A percentile compares a stretch with the other conserved stretches of the same genome.
These are phyloP conservation scores for Diddensiella caesifluorescens DNA, from an alignment of 805 yeast species.

Conservation along the genomic window DNA sequence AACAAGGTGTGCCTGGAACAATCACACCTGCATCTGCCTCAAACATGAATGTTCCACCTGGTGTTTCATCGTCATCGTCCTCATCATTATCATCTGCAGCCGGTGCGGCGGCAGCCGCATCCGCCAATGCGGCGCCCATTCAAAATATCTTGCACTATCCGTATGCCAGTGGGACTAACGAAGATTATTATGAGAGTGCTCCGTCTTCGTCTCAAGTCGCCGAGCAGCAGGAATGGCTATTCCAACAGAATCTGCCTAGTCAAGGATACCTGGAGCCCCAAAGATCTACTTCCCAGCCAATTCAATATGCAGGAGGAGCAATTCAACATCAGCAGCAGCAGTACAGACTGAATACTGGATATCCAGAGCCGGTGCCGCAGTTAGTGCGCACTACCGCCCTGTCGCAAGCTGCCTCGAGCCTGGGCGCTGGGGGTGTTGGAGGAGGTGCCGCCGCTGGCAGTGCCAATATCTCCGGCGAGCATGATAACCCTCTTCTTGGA, in stretches of 20 bases:
- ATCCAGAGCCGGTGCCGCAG: slow-evolving; percentile 17
- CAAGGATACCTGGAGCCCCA: not conserved
- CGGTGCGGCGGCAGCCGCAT: too few relatives aligned
- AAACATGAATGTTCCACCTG: too few relatives aligned
- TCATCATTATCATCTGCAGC: too few relatives aligned
- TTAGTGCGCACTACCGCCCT: slow-evolving; percentile 25
- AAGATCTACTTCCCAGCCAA: slow-evolving; percentile 2
- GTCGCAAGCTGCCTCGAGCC: slow-evolving; percentile 22
- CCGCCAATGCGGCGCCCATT: too few relatives aligned
- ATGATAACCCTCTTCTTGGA: not conserved
- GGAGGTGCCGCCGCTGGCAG: not conserved
- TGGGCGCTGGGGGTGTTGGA: slow-evolving; percentile 1
- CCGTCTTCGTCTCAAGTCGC: too few relatives aligned
- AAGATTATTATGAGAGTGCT: too few relatives aligned
- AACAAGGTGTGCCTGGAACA: too few relatives aligned
- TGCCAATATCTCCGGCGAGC: not conserved
- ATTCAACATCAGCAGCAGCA: slow-evolving; percentile 3
- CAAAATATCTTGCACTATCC: too few relatives aligned
- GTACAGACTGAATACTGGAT: not conserved
- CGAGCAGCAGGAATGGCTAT: slow-evolving; percentile 2
- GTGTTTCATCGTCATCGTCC: too few relatives aligned
- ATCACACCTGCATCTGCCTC: too few relatives aligned
- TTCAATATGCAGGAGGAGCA: not conserved
- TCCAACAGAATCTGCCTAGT: not conserved
- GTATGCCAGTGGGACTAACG: too few relatives aligned